Conservation (phyloP, 352 stramenopile species). For the Peronospora destructor region DNA sequence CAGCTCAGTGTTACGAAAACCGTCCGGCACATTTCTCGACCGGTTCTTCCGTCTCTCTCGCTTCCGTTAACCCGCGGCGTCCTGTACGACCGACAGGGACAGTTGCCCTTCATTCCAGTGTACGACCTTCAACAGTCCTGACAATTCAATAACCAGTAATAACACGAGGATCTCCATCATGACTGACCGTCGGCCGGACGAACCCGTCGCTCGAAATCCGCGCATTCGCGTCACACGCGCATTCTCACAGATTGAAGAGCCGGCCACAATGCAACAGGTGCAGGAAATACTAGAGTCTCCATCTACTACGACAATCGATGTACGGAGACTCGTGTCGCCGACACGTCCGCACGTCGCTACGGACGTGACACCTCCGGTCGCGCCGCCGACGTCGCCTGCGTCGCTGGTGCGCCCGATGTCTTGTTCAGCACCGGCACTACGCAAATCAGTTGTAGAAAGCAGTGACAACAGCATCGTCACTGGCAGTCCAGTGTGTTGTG, state of each 20-base stretch:
- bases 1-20: too few relatives aligned
- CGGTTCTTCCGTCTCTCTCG: neutral
- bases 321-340: conserved; percentile 48
- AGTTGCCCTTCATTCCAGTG: too few relatives aligned
- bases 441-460: conserved; percentile 9
- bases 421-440: conserved; percentile 6
- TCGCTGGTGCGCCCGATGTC: conserved; percentile 14
- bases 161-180: conserved; percentile 1
- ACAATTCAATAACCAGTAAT: too few relatives aligned
- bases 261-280: conserved; percentile 30
- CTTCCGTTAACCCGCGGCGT: too few relatives aligned
- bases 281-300: conserved; percentile 15
- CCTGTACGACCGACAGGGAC: neutral
- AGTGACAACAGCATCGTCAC: conserved; percentile 19
- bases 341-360: conserved; percentile 5
- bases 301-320: conserved; percentile 51
- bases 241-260: conserved; percentile 64
- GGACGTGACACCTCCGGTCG: neutral
- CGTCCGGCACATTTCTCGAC: too few relatives aligned
- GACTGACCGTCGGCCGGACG: conserved; percentile 4
- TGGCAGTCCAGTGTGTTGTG: conserved; percentile 3
- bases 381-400: conserved; percentile 18
- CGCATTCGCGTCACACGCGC: conserved; percentile 37
- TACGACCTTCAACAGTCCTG: too few relatives aligned
- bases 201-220: neutral